A percentile compares a stretch with the other conserved stretches of the same genome.
phyloP scores from a whole-genome alignment of 2,329 filamentous ascomycete genomes.

The Fonsecaea monophora region DNA sequence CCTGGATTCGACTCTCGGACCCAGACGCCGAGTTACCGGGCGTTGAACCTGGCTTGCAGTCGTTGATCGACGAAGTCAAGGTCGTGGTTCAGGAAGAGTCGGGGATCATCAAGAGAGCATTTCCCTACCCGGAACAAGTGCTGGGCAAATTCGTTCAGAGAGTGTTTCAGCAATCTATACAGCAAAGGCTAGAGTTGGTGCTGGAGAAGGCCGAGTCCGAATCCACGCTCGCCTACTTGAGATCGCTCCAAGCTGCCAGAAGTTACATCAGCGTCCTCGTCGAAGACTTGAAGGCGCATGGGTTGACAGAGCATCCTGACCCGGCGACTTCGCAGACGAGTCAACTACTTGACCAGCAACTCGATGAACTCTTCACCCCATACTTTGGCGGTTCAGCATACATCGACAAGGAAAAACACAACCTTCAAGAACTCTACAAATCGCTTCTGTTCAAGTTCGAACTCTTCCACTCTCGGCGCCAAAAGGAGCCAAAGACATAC shows the following conservation, averaged over 20 bases:
- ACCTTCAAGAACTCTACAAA: conserved; percentile 81
- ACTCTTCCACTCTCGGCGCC: conserved; percentile 80
- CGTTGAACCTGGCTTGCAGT: conserved; percentile 90
- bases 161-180: conserved; percentile 97
- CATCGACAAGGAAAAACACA: conserved; percentile 69
- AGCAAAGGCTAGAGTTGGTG: conserved; percentile 93
- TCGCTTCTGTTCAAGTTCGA: conserved; percentile 96
- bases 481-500: conserved; percentile 88
- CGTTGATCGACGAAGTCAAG: conserved; percentile 89
- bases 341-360: conserved; percentile 69
- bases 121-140: conserved; percentile 95
- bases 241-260: conserved; percentile 87
- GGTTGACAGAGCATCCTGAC: conserved; percentile 93
- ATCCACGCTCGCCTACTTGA: conserved; percentile 88
- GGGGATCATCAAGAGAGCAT: conserved; percentile 93
- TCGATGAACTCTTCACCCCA: conserved; percentile 70
- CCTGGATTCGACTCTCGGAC: conserved; percentile 91
- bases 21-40: conserved; percentile 90
- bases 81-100: conserved; percentile 97
- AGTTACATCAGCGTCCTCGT: conserved; percentile 86
- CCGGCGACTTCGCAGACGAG: conserved; percentile 85
- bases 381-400: conserved; percentile 71
- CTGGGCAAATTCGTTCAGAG: conserved; percentile 91
- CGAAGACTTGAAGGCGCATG: conserved; percentile 92
- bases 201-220: conserved; percentile 91